Base-by-base conservation (phyloP, 805 yeast species). In the Kuraishia borneana region DNA sequence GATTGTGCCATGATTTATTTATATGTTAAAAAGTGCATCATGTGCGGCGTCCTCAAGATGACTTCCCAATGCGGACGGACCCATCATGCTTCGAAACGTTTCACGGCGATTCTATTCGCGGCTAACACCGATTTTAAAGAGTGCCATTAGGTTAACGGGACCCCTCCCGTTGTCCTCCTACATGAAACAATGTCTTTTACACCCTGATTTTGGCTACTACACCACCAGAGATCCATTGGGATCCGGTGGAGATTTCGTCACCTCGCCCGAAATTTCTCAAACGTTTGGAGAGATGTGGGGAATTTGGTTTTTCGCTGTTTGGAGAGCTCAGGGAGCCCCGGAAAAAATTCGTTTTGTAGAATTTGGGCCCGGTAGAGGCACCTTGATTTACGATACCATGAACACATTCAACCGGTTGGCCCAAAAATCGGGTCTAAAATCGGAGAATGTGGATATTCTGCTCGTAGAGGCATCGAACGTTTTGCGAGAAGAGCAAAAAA, bases 271-370 rank as follows among this genome's bases (percentile, higher is more conserved):
- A 53, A 82, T 84, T 33, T 79, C 89, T 5, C 83, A 83, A 26
- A 78, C 83, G 58, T 84, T 83, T 60, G 95, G 95, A 16, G 94
- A 84, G 51, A 70, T 82, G 60, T 65, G 82, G 38, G 94, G 92
- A 0, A 57, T 84, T 4, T 84, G 94, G 84, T 60, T 65, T 37
- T 72, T 60, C 39, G 59, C 70, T 9, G 51, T 56, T 8, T 82
- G 87, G 83, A 39, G 68, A 22, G 50, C 60, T 1, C 88, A 79
- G 42, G 63, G 69, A 19, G 60, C 51, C 30, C 77, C 83, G 0
- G 26, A 45, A n/a, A 47, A 50, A 9, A 54, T 79, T 18, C 58
- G 77, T 34, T 47, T 84, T 8, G 61, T 82, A 6, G 95, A 84
- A 52, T 74, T 83, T 52, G 95, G 95, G 0, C 95, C 95, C 0